Conservation (phyloP, 495 filamentous ascomycete species). For the Penicillium odoratum region DNA sequence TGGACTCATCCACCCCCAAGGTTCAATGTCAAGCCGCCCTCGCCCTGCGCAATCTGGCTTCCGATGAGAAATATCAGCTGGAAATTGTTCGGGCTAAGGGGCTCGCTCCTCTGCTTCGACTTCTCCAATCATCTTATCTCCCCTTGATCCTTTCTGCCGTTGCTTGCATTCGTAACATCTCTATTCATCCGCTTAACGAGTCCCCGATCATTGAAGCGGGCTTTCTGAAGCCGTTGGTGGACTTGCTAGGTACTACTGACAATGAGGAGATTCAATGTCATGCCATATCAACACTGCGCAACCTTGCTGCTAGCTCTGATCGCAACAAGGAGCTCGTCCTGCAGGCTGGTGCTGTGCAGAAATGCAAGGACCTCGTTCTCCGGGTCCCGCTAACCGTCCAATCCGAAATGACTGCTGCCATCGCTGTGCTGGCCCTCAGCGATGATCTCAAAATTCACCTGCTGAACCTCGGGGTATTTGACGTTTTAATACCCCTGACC, state of each 20-base stretch:
- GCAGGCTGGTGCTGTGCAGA: slow-evolving; percentile 94
- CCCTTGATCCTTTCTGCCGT: slow-evolving; percentile 96
- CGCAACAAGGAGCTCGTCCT: slow-evolving; percentile 95
- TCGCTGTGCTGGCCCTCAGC: slow-evolving; percentile 93
- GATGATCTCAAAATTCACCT: slow-evolving; percentile 93
- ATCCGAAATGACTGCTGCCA: slow-evolving; percentile 98
- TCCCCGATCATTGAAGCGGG: slow-evolving; percentile 99
- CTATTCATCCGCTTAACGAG: slow-evolving; percentile 97
- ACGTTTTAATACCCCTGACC: slow-evolving; percentile 92
- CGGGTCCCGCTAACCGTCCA: slow-evolving; percentile 93
- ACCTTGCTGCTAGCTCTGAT: slow-evolving; percentile 94
- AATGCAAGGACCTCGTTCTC: slow-evolving; percentile 95
- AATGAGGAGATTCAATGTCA: slow-evolving; percentile 99
- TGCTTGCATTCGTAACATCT: slow-evolving; percentile 97
- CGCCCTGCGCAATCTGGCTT: slow-evolving; percentile 91
- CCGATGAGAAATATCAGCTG: slow-evolving; percentile 97
- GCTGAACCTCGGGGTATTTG: slow-evolving; percentile 91
- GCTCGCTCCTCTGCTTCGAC: slow-evolving; percentile 76
- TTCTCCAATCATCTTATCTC: slow-evolving; percentile 91
- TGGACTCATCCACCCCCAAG: slow-evolving; percentile 96
- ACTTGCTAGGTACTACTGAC: slow-evolving; percentile 89
- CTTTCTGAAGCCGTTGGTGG: slow-evolving; percentile 89
- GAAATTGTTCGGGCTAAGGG: slow-evolving; percentile 92
- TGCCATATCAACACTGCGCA: slow-evolving; percentile 94
- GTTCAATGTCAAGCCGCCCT: slow-evolving; percentile 97